Percentiles rank a stretch among this genome's conserved stretches.
phyloP scores from a whole-genome alignment of 2,329 filamentous ascomycete species.

The Thielaviopsis euricoi region DNA sequence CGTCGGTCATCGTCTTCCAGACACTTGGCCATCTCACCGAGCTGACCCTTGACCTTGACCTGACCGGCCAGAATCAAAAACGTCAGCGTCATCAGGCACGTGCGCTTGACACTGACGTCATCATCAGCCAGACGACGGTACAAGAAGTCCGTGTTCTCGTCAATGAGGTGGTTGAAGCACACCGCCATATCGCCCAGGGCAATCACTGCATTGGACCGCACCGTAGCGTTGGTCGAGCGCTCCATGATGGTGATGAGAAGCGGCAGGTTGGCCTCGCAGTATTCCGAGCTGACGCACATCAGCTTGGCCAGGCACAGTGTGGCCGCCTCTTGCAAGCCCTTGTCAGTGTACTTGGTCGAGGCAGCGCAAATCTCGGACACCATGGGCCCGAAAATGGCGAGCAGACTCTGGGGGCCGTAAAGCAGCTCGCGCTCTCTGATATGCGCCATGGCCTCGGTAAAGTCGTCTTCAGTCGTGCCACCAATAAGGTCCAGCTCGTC shows the following conservation, averaged over 20 bases:
- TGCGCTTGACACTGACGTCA: constrained; percentile 83
- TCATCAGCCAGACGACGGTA: constrained; percentile 83
- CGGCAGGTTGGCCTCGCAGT: constrained; percentile 83
- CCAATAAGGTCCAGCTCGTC: constrained; percentile 94
- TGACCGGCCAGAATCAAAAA: constrained; percentile 94
- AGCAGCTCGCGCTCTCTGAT: constrained; percentile 72
- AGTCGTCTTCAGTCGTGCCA: constrained; percentile 87
- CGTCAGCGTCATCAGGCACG: constrained; percentile 94
- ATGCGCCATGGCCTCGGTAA: constrained; percentile 70
- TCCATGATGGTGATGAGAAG: constrained; percentile 97
- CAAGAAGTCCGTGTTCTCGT: constrained; percentile 96
- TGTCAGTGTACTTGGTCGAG: constrained; percentile 81
- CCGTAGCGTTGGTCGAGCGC: constrained; percentile 77
- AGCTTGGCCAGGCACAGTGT: constrained; percentile 92
- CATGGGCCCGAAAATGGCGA: constrained; percentile 81
- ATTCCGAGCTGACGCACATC: constrained; percentile 95
- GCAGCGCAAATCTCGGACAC: constrained; percentile 89
- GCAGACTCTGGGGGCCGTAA: constrained; percentile 65
- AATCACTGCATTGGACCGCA: constrained; percentile 90
- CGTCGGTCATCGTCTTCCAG: constrained; percentile 90
- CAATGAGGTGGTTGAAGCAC: constrained; percentile 97
- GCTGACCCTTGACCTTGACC: constrained; percentile 97
- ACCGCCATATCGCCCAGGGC: constrained; percentile 98
- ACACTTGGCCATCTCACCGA: constrained; percentile 98
- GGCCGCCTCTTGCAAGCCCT: constrained; percentile 79